Percentiles rank a stretch among this genome's conserved stretches.
phyloP scores from a whole-genome alignment of 495 filamentous ascomycete species.

The Friedmanniomyces simplex region DNA sequence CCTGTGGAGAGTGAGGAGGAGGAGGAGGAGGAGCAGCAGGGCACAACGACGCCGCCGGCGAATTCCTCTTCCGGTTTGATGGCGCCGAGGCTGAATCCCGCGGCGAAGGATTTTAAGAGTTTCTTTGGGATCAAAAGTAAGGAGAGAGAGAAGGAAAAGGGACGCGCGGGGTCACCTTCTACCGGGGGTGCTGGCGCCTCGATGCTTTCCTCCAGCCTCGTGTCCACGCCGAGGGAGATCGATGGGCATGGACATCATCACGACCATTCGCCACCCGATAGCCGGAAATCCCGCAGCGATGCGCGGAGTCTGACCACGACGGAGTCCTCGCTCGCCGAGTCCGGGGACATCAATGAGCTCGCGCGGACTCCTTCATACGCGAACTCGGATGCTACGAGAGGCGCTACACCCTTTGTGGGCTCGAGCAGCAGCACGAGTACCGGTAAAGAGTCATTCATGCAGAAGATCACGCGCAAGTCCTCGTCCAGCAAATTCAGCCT shows the following conservation, averaged over 20 bases:
- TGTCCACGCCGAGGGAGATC: too few relatives aligned
- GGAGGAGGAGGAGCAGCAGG: background rate
- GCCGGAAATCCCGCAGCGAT: constrained; percentile 26
- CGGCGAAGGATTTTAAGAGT: constrained; percentile 31
- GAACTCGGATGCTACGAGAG: constrained; percentile 5
- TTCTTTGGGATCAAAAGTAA: constrained; percentile 27
- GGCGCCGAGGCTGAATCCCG: constrained; percentile 26
- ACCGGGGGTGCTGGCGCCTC: background rate
- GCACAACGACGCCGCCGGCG: background rate
- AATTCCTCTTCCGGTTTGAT: constrained; percentile 1
- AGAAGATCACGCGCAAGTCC: constrained; percentile 31
- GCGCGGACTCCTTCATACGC: constrained; percentile 26
- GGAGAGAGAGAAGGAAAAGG: constrained; percentile 20
- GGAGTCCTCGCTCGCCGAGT: constrained; percentile 22
- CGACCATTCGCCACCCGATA: constrained; percentile 24
- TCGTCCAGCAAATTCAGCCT: constrained; percentile 28
- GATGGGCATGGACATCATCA: too few relatives aligned
- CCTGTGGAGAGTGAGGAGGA: background rate
- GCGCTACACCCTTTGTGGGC: background rate
- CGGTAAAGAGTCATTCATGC: constrained; percentile 30
- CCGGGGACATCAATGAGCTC: constrained; percentile 18
- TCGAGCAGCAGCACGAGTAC: background rate
- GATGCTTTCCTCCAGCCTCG: too few relatives aligned
- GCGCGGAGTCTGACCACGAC: constrained; percentile 27
- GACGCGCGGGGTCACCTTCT: constrained; percentile 8